Conservation (phyloP, 2,329 filamentous ascomycete genomes). For the Exophiala viscosa region DNA sequence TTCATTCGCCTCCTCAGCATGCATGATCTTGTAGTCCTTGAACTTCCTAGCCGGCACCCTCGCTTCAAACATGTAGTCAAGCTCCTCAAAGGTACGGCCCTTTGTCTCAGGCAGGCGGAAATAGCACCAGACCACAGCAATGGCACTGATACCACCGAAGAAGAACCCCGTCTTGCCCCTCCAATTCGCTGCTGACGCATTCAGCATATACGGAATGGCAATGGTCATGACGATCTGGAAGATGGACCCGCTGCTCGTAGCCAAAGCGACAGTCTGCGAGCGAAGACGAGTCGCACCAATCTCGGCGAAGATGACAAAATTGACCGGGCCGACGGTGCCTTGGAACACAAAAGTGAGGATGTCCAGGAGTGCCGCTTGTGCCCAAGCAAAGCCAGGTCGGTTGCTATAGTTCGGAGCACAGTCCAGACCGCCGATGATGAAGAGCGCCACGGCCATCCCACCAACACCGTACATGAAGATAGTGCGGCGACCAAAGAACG, state of each 20-base stretch:
- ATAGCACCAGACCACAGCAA: conserved; percentile 39
- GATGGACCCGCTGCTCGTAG: conserved; percentile 51
- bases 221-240: conserved; percentile 47
- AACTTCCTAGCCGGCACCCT: conserved; percentile 24
- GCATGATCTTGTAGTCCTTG: conserved; percentile 15
- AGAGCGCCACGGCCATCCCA: conserved; percentile 39
- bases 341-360: conserved; percentile 55
- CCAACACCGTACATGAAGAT: conserved; percentile 53
- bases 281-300: conserved; percentile 52
- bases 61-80: conserved; percentile 30
- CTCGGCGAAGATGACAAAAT: conserved; percentile 51
- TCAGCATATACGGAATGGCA: conserved; percentile 33
- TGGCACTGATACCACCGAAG: conserved; percentile 60
- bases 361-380: conserved; percentile 35
- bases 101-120: conserved; percentile 30
- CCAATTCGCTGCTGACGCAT: conserved; percentile 31
- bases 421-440: conserved; percentile 34
- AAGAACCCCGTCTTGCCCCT: conserved; percentile 44
- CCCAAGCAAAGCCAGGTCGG: conserved; percentile 33
- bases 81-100: conserved; percentile 32
- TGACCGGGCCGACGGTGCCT: conserved; percentile 52
- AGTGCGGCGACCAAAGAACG: conserved; percentile 34
- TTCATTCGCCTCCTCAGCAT: neutral
- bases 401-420: conserved; percentile 27
- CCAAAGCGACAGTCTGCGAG: conserved; percentile 52